These are phyloP conservation scores for Aspergillus transmontanensis DNA, from an alignment of 2,329 filamentous ascomycete genomes.

Conservation along the genomic window DNA sequence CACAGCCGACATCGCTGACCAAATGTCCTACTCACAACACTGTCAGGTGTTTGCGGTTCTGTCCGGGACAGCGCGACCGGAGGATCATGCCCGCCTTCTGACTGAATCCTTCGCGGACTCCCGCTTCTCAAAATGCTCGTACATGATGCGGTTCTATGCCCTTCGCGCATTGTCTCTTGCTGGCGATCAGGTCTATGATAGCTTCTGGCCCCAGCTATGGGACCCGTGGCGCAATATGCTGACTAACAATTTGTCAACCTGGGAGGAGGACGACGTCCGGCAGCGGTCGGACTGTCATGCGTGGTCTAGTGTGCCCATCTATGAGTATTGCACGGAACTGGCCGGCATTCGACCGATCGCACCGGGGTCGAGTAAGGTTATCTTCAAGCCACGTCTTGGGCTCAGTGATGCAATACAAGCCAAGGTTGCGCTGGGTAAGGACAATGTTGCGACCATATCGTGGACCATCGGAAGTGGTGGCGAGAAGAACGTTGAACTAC, in stretches of 20 bases:
- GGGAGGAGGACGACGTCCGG: slow-evolving; percentile 47
- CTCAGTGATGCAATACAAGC: slow-evolving; percentile 18
- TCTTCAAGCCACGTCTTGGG: slow-evolving; percentile 24
- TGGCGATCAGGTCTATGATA: slow-evolving; percentile 37
- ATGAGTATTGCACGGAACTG: slow-evolving; percentile 45
- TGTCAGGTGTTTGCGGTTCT: slow-evolving; percentile 36
- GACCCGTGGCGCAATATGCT: slow-evolving; percentile 45
- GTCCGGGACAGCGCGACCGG: slow-evolving; percentile 20
- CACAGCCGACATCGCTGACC: slow-evolving; percentile 30
- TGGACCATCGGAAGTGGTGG: slow-evolving; percentile 15
- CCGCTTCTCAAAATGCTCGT: slow-evolving; percentile 38
- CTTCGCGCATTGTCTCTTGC: slow-evolving; percentile 41
- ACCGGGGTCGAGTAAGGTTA: slow-evolving; percentile 18
- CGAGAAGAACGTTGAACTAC: slow-evolving; percentile 19
- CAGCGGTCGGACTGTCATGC: slow-evolving; percentile 50
- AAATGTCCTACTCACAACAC: slow-evolving; percentile 30
- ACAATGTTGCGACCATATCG: slow-evolving; percentile 24
- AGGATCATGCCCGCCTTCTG: slow-evolving; percentile 27
- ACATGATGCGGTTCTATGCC: slow-evolving; percentile 46
- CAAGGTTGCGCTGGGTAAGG: slow-evolving; percentile 24
- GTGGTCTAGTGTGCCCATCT: slow-evolving; percentile 48
- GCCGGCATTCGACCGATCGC: slow-evolving; percentile 23
- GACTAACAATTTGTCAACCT: slow-evolving; percentile 42
- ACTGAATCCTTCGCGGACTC: slow-evolving; percentile 28
- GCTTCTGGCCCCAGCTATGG: slow-evolving; percentile 34